Conservation (phyloP, 352 stramenopile species). For the Pythium grandisporangium region DNA sequence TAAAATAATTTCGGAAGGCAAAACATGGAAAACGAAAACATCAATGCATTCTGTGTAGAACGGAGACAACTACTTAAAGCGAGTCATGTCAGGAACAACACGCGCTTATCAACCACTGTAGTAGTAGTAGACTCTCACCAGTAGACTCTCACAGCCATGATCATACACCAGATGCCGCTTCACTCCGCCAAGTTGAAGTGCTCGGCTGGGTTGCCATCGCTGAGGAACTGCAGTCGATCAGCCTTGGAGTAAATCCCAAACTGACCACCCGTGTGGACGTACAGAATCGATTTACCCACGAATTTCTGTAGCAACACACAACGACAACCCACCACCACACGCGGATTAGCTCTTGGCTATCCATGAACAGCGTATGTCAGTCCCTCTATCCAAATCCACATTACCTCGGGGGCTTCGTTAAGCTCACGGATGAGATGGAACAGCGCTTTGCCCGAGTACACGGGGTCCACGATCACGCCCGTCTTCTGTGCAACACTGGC, state of each 20-base stretch:
- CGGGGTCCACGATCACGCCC: slow-evolving; percentile 76
- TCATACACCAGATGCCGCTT: too few relatives aligned
- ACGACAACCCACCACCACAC: neutral
- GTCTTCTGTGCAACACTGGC: slow-evolving; percentile 55
- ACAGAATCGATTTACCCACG: slow-evolving; percentile 75
- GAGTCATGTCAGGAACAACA: too few relatives aligned
- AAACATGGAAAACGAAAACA: too few relatives aligned
- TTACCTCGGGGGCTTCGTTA: slow-evolving; percentile 49
- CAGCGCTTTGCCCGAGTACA: slow-evolving; percentile 84
- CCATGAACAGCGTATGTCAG: slow-evolving; percentile 1
- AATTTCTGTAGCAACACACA: slow-evolving; percentile 66
- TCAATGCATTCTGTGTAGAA: too few relatives aligned
- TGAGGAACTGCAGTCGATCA: slow-evolving; percentile 52
- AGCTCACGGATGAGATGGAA: slow-evolving; percentile 76
- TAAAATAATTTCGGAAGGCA: too few relatives aligned
- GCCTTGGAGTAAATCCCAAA: slow-evolving; percentile 91
- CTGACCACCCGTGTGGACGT: slow-evolving; percentile 88
- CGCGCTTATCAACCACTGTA: too few relatives aligned
- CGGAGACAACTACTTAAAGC: too few relatives aligned
- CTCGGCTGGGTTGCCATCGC: slow-evolving; percentile 36
- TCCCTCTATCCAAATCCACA: too few relatives aligned
- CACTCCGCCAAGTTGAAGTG: slow-evolving; percentile 65
- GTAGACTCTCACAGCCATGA: too few relatives aligned
- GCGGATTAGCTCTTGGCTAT: neutral
- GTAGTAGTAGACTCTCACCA: too few relatives aligned